Evolutionary conservation across 345 rosid genomes (phyloP).

Genomic region (Turritis glabra): DNA sequence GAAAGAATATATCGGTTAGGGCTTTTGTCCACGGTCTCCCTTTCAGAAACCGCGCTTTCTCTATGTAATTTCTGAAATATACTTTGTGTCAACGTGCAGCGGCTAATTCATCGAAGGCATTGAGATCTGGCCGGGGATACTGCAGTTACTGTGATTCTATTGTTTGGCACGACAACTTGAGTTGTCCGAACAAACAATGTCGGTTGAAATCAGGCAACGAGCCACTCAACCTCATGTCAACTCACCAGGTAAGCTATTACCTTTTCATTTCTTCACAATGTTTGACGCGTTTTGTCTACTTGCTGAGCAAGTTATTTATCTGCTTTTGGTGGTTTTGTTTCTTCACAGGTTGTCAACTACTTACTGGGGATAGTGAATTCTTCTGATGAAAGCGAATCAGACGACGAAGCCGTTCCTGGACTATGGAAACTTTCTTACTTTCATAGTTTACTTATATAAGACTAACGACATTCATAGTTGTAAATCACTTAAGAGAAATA

Average conservation of each 20-base stretch:
- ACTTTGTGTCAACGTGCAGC: constrained; percentile 20
- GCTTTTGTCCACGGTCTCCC: not conserved
- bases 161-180: constrained; percentile 33
- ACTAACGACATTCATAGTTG: not conserved
- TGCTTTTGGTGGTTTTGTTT: constrained; percentile 6
- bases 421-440: constrained; percentile 16
- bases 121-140: constrained; percentile 59
- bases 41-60: not conserved
- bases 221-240: constrained; percentile 23
- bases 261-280: not conserved
- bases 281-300: not conserved
- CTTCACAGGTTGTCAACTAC: constrained; percentile 24
- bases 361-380: constrained; percentile 20
- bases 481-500: not conserved
- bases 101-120: constrained; percentile 45
- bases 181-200: constrained; percentile 35
- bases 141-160: constrained; percentile 48
- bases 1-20: constrained; percentile 52
- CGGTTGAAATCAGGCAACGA: constrained; percentile 7
- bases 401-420: constrained; percentile 20
- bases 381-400: constrained; percentile 32
- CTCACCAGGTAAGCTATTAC: constrained; percentile 14
- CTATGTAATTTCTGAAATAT: constrained; percentile 9
- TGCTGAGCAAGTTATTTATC: not conserved
- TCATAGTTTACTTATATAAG: not conserved